Conservation (phyloP, 495 filamentous ascomycete species). For the Lophiotrema nucula region DNA sequence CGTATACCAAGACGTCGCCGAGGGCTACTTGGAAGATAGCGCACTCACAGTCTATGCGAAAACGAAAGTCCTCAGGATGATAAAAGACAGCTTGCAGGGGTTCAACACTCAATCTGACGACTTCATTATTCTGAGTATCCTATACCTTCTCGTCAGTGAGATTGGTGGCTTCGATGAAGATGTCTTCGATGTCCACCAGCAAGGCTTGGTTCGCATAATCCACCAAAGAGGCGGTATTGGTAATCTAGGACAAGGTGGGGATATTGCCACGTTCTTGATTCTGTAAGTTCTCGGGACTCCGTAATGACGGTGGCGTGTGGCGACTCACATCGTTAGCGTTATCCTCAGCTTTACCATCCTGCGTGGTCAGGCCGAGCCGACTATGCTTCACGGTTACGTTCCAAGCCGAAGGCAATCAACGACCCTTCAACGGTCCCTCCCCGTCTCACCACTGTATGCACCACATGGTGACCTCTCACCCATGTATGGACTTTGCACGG, state of each 20-base stretch:
- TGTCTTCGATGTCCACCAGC: constrained; percentile 28
- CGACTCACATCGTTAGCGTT: constrained; percentile 3
- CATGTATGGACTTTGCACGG: constrained; percentile 19
- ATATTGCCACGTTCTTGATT: constrained; percentile 20
- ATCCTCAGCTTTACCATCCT: constrained; percentile 21
- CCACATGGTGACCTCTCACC: constrained; percentile 14
- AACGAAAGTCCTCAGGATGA: constrained; percentile 24
- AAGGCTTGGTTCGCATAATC: constrained; percentile 24
- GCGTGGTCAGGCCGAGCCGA: constrained; percentile 18
- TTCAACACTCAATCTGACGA: constrained; percentile 16
- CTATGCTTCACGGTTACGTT: constrained; percentile 22
- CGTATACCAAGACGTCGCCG: constrained; percentile 24
- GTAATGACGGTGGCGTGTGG: background rate
- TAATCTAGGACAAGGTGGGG: constrained; percentile 18
- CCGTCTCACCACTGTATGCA: constrained; percentile 23
- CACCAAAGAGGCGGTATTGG: constrained; percentile 24
- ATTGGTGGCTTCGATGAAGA: constrained; percentile 25
- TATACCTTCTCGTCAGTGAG: constrained; percentile 30
- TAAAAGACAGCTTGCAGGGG: constrained; percentile 25
- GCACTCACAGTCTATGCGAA: constrained; percentile 29
- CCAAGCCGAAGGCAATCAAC: constrained; percentile 10
- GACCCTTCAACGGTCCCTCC: background rate
- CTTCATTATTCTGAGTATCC: constrained; percentile 27
- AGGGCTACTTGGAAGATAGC: constrained; percentile 22
- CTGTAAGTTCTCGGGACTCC: constrained; percentile 17